Evolutionary conservation across 2,329 filamentous ascomycete genomes (phyloP), one percentile per base, ranked within the genome.

Genomic region (Aureobasidium sp.): DNA sequence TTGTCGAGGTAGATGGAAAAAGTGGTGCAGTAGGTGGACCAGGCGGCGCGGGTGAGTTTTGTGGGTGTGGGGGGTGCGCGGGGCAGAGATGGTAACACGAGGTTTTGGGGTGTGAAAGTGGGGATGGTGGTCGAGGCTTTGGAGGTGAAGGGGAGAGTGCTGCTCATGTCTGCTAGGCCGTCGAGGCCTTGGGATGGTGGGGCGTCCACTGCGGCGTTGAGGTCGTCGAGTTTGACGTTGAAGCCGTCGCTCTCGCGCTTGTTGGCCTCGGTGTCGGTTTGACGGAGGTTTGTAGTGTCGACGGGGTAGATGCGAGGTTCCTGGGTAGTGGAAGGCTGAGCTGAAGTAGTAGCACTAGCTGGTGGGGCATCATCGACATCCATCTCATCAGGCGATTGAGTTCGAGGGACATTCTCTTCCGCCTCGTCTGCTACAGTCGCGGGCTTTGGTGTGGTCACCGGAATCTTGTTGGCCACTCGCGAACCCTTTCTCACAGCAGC

Each of bases 111-210:
- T 57, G 66, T 71, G 64, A 68, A 74, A 62, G 65, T 76, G 7
- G 76, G 77, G 31, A 78, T 72, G 5, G 72, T 67, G 31, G 75
- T 74, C 5, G 78, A 76, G 3, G 84, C 69, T 44, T 80, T 76
- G 1, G 84, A 87, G 63, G 81, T 72, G 68, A 87, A 87, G 3
- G 85, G 85, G 2, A 87, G 75, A 1, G 76, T 80, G 9, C 77
- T 75, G 44, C 74, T 76, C 42, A 87, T 73, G 61, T 84, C 81
- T 31, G 78, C 76, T 25, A 87, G 69, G 59, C 80, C 79, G 27
- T 78, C 74, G 20, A 86, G 76, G 9, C 83, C 82, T 20, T 76
- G 71, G 53, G 84, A 80, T 1, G 83, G 82, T 6, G 78, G 76
- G 15, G 78, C 76, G 44, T 79, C 77, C 20, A 73, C 69, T 44